phyloP scores from a whole-genome alignment of 345 rosid species.

The Salix brachista region DNA sequence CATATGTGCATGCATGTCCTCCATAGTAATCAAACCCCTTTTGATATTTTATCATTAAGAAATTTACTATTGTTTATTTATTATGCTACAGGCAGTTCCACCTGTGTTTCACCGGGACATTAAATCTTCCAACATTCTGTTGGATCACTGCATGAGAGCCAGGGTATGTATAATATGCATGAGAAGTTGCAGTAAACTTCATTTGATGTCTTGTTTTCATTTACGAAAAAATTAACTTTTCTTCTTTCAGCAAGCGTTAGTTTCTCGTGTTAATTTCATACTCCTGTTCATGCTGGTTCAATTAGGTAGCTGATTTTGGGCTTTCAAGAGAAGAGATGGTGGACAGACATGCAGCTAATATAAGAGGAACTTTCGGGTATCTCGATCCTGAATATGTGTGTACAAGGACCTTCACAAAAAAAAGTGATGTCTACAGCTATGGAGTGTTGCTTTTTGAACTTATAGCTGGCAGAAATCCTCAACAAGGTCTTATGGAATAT shows the following conservation, averaged over 20 bases:
- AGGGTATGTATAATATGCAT: slow-evolving; percentile 45
- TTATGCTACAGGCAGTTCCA: slow-evolving; percentile 78
- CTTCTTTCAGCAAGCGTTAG: not conserved
- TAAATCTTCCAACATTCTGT: slow-evolving; percentile 88
- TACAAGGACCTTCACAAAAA: slow-evolving; percentile 76
- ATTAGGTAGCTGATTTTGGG: slow-evolving; percentile 95
- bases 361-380: slow-evolving; percentile 93
- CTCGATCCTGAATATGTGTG: slow-evolving; percentile 97
- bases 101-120: slow-evolving; percentile 94
- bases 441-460: slow-evolving; percentile 96
- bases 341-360: slow-evolving; percentile 64
- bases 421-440: slow-evolving; percentile 93
- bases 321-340: slow-evolving; percentile 97
- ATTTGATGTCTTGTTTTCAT: not conserved
- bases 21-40: not conserved
- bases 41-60: not conserved
- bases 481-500: slow-evolving; percentile 92
- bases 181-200: not conserved
- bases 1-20: not conserved
- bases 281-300: slow-evolving; percentile 8
- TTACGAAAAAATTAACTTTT: not conserved
- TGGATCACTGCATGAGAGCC: slow-evolving; percentile 94
- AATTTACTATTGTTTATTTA: not conserved
- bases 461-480: slow-evolving; percentile 92
- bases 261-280: not conserved